phyloP scores from a whole-genome alignment of 441 rosid genomes.

The Oxalis stricta region DNA sequence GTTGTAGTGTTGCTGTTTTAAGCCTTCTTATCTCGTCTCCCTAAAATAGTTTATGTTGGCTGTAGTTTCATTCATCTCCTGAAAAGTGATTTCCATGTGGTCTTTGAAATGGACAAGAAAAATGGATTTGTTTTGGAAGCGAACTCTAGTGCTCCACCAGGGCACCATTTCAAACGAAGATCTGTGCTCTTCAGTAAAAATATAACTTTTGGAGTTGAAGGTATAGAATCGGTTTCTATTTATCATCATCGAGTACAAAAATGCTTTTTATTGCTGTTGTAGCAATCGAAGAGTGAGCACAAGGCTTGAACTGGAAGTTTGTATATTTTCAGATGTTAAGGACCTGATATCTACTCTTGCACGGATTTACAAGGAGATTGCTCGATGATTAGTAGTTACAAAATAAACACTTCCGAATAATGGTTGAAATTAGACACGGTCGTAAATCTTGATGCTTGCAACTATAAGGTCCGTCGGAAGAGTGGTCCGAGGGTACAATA shows the following conservation, averaged over 20 bases:
- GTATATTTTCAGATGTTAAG: constrained; percentile 55
- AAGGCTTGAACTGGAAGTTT: not conserved
- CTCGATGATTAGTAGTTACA: constrained; percentile 66
- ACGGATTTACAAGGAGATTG: constrained; percentile 76
- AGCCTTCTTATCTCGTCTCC: too few relatives aligned
- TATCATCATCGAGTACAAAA: not conserved
- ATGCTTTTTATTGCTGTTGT: not conserved
- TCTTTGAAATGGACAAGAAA: constrained; percentile 34
- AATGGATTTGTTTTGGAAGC: constrained; percentile 89
- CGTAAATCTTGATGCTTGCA: too few relatives aligned
- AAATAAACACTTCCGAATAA: constrained; percentile 46
- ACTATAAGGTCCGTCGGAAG: too few relatives aligned
- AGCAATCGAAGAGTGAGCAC: not conserved
- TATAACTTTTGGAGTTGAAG: constrained; percentile 88
- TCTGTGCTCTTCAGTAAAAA: constrained; percentile 91
- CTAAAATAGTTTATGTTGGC: not conserved
- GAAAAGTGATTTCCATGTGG: constrained; percentile 2
- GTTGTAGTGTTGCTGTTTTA: too few relatives aligned
- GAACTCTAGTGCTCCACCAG: constrained; percentile 62
- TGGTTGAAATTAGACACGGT: too few relatives aligned
- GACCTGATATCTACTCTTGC: constrained; percentile 80
- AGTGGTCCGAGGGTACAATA: too few relatives aligned
- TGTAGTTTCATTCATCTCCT: not conserved
- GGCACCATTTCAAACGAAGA: constrained; percentile 54
- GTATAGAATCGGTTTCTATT: constrained; percentile 15